phyloP scores from a whole-genome alignment of 2,329 filamentous ascomycete species.

The Triangularia setosa region DNA sequence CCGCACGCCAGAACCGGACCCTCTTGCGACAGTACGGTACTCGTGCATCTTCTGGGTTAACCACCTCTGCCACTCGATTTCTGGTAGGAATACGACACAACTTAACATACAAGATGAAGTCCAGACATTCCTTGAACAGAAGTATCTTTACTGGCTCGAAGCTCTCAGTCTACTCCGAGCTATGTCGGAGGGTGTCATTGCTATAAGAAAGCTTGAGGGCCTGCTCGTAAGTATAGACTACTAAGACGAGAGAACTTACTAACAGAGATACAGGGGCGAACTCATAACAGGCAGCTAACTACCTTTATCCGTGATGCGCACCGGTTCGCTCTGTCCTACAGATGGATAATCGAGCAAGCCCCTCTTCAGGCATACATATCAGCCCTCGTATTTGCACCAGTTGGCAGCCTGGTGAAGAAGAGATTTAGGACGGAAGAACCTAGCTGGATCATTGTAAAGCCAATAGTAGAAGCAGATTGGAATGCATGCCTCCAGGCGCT shows the following conservation, averaged over 20 bases:
- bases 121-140: background rate
- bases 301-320: no score
- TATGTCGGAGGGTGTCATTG: no score
- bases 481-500: conserved; percentile 19
- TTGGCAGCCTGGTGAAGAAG: background rate
- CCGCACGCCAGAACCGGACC: background rate
- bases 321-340: no score
- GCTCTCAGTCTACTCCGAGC: background rate
- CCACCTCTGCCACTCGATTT: background rate
- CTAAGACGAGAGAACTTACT: no score
- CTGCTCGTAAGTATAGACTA: no score
- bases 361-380: no score
- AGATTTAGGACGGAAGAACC: conserved; percentile 19
- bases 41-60: background rate
- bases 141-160: background rate
- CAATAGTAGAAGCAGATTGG: conserved; percentile 1
- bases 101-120: background rate
- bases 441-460: conserved; percentile 16
- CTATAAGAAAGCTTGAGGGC: no score
- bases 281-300: no score
- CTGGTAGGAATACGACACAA: background rate
- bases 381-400: no score
- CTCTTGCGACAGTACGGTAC: background rate
- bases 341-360: no score
- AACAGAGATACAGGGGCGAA: no score